Evolutionary conservation across 192 early-diverging fungal genomes (phyloP), one percentile per base, ranked within the genome.

Genomic region (Umbelopsis vinacea): DNA sequence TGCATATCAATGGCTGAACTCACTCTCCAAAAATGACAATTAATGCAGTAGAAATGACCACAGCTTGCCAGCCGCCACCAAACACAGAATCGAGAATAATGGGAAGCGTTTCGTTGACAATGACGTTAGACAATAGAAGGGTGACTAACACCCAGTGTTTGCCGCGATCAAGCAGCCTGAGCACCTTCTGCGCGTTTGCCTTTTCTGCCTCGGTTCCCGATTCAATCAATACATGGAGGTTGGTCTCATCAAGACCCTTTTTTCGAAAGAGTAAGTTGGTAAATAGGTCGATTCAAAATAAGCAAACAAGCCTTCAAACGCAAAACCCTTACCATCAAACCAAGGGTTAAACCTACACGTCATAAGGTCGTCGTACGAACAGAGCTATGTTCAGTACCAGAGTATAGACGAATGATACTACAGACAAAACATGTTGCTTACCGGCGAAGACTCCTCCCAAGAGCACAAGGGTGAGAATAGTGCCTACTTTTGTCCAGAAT

Each of bases 1-100:
- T 46, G 33, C 48, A 24, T 52, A 52, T 23, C 7, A 69, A 57
- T 67, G 24, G 60, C 23, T 17, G 4, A 26, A 82, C 85, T 79
- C 83, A 84, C 88, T 99, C 97, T 71, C 97, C 97, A 86, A 99
- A 99, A 46, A 98, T 72, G 12, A 99, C 93, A 72, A 99, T 94
- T 46, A 96, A 79, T 0, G 87, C 88, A 2, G 95, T 97, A 6
- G 96, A 97, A 17, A 92, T 87, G 6, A 98, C 73, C 22, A 99
- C 90, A 26, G 96, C 97, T 22, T 87, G 86, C 60, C 91, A 82
- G 1, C 94, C 95, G 48, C 92, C 92, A 14, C 91, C 90, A 35
- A 90, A 84, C 4, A 94, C 84, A 15, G 86, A 87, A 71, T 96
- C 89, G 69, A 94, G 85, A 69, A 96, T 83, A 70, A 96, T 93